A percentile compares a stretch with the other conserved stretches of the same genome.
These are phyloP conservation scores for Taphrina deformans DNA, from an alignment of 1,139 yeast species.

Conservation along the genomic window DNA sequence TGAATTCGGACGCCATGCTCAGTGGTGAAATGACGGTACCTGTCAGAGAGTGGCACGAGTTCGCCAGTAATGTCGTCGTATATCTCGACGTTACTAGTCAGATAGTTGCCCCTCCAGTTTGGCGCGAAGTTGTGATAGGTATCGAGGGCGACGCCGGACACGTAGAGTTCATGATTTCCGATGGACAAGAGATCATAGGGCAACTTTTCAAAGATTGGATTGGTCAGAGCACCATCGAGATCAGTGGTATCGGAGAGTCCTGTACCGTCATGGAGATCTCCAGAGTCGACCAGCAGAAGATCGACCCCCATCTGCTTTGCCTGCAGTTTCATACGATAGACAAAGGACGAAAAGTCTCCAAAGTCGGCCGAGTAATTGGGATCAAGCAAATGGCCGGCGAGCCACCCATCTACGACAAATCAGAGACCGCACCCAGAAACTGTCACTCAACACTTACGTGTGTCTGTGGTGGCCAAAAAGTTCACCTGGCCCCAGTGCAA, in stretches of 20 bases:
- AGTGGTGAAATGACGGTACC: conserved; percentile 64
- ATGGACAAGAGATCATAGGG: conserved; percentile 72
- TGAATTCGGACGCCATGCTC: conserved; percentile 57
- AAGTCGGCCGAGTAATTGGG: conserved; percentile 76
- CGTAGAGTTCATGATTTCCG: conserved; percentile 90
- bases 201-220: conserved; percentile 50
- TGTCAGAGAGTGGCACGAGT: conserved; percentile 67
- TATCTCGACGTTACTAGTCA: conserved; percentile 80
- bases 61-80: conserved; percentile 48
- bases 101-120: conserved; percentile 64
- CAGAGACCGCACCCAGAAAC: neutral
- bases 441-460: conserved; percentile 48
- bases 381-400: conserved; percentile 80
- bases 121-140: conserved; percentile 64
- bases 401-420: conserved; percentile 67
- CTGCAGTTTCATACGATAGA: conserved; percentile 51
- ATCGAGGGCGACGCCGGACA: conserved; percentile 61
- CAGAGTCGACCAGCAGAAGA: conserved; percentile 75
- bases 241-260: conserved; percentile 50
- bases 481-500: conserved; percentile 53
- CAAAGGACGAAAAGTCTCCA: conserved; percentile 86
- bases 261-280: conserved; percentile 94
- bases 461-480: conserved; percentile 89
- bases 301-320: conserved; percentile 59
- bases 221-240: conserved; percentile 35